phyloP scores from a whole-genome alignment of 129 eudicot species.

The Escallonia herrerae region DNA sequence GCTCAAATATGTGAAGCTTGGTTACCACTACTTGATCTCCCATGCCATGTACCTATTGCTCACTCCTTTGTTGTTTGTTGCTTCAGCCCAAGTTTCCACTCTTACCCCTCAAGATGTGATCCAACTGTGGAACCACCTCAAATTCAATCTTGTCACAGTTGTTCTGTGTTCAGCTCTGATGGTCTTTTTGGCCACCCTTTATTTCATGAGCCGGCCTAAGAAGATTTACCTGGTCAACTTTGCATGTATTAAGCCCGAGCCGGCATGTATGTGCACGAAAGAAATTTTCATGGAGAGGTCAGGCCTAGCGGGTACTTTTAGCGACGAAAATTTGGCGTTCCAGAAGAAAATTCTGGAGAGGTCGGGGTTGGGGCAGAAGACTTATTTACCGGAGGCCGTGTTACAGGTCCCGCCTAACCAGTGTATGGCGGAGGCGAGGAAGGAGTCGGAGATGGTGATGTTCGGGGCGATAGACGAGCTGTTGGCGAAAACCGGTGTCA shows the following conservation, averaged over 20 bases:
- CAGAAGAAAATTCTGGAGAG: conserved; percentile 74
- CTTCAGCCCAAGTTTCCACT: conserved; percentile 35
- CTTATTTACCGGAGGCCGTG: conserved; percentile 70
- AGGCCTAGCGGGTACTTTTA: conserved; percentile 29
- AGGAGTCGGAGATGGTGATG: conserved; percentile 91
- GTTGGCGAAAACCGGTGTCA: conserved; percentile 56
- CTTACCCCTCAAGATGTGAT: conserved; percentile 28
- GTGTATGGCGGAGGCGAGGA: conserved; percentile 75
- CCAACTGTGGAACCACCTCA: conserved; percentile 51
- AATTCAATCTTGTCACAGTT: conserved; percentile 55
- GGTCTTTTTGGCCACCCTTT: conserved; percentile 54
- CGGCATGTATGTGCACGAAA: conserved; percentile 30
- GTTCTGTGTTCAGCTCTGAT: conserved; percentile 37
- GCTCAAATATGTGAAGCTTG: conserved; percentile 80
- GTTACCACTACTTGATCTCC: conserved; percentile 69
- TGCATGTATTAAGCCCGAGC: conserved; percentile 59
- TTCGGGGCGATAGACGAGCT: conserved; percentile 83
- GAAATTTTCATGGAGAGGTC: conserved; percentile 60
- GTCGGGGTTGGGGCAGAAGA: conserved; percentile 77
- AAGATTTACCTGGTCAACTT: conserved; percentile 62
- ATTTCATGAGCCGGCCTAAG: conserved; percentile 67
- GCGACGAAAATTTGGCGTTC: conserved; percentile 54
- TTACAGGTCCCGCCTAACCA: conserved; percentile 57
- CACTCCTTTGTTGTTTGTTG: conserved; percentile 29
- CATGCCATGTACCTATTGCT: conserved; percentile 62